Percentiles rank a stretch among this genome's conserved stretches.
These are phyloP conservation scores for Sarocladiaceae sp. DNA, from an alignment of 2,329 filamentous ascomycete genomes.

Conservation along the genomic window DNA sequence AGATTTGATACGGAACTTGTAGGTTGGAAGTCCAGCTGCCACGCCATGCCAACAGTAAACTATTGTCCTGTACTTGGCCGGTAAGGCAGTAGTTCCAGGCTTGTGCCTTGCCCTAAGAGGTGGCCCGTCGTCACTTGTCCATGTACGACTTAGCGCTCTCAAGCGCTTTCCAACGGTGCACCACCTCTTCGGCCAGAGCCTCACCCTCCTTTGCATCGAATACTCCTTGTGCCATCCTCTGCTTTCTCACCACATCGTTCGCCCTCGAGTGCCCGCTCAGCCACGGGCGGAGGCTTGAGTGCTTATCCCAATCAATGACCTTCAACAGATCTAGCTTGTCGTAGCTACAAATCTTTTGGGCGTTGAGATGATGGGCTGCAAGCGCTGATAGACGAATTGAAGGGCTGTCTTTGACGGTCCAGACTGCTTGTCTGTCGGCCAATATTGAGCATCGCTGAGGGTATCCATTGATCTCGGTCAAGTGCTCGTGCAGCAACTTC, in stretches of 20 bases:
- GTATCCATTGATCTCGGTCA: neutral
- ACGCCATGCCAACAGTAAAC: too few species aligned
- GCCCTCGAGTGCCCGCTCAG: neutral
- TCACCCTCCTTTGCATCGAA: constrained; percentile 1
- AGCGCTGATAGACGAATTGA: neutral
- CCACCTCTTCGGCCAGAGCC: neutral
- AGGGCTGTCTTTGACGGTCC: neutral
- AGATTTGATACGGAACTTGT: too few species aligned
- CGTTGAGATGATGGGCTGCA: neutral
- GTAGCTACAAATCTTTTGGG: neutral
- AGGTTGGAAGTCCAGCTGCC: too few species aligned
- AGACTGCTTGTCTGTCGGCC: neutral
- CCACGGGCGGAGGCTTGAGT: neutral
- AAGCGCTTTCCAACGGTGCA: neutral
- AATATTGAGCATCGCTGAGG: neutral
- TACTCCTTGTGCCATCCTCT: neutral
- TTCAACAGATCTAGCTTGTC: neutral
- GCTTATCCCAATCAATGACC: neutral
- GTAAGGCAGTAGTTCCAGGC: too few species aligned
- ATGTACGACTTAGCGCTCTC: too few species aligned
- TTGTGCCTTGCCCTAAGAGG: too few species aligned
- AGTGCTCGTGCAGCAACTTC: neutral
- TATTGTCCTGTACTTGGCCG: too few species aligned
- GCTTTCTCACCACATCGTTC: neutral
- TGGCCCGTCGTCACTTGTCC: too few species aligned